Evolutionary conservation across 257 asterid species (phyloP).

Genomic region (Jasminum sambac): DNA sequence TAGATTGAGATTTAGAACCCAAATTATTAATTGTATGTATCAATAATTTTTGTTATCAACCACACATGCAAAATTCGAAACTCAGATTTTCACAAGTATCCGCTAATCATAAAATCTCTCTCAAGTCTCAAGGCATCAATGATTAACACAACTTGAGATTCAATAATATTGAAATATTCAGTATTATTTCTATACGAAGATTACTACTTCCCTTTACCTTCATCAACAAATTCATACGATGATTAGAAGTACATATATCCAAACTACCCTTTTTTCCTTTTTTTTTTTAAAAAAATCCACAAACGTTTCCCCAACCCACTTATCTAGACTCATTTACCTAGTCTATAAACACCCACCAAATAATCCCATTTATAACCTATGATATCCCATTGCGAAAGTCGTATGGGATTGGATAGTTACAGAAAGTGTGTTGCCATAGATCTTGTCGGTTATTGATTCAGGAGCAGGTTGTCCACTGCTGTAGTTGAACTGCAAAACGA

Average conservation of each 20-base stretch:
- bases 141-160: too few species aligned
- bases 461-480: conserved; percentile 99
- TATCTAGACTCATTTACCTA: too few species aligned
- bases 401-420: conserved; percentile 47
- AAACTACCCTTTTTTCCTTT: neutral
- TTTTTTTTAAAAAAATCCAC: neutral
- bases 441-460: conserved; percentile 92
- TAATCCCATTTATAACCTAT: neutral
- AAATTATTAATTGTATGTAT: conserved; percentile 13
- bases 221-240: too few species aligned
- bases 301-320: too few species aligned
- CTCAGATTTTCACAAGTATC: too few species aligned
- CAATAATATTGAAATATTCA: neutral
- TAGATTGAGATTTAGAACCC: conserved; percentile 30
- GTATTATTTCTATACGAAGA: neutral
- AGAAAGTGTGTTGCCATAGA: conserved; percentile 96
- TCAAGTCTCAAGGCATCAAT: too few species aligned
- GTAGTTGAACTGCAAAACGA: conserved; percentile 75
- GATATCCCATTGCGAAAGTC: neutral
- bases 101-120: too few species aligned
- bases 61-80: too few species aligned
- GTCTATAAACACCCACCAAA: too few species aligned
- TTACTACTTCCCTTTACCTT: neutral
- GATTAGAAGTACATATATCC: too few species aligned
- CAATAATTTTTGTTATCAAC: neutral